Evolutionary conservation across 495 filamentous ascomycete genomes (phyloP).

Genomic region (Copromyces sp.): DNA sequence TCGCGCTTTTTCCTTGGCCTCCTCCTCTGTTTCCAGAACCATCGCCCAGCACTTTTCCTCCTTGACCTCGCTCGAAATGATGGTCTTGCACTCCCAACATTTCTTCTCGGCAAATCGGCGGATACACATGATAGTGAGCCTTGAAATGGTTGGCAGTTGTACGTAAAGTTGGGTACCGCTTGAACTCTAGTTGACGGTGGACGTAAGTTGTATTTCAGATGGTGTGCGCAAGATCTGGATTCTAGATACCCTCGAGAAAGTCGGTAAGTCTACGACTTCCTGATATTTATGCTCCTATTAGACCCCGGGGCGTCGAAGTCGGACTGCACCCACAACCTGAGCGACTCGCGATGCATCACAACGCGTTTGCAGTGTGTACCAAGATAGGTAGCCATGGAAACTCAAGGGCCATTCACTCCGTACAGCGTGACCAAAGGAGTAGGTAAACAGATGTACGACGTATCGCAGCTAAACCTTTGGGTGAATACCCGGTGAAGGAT

Average conservation of each 20-base stretch:
- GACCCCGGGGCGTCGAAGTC: background rate
- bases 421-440: background rate
- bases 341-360: background rate
- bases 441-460: background rate
- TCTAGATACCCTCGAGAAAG: background rate
- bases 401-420: background rate
- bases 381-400: background rate
- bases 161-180: background rate
- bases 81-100: background rate
- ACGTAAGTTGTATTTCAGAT: background rate
- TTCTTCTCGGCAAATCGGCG: background rate
- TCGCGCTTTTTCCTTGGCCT: background rate
- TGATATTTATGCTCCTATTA: background rate
- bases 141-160: background rate
- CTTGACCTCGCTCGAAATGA: background rate
- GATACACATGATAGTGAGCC: background rate
- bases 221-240: background rate
- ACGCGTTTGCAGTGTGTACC: background rate
- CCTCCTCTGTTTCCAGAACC: background rate
- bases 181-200: background rate
- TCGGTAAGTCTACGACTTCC: background rate
- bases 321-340: background rate
- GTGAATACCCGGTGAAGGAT: background rate
- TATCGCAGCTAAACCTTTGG: background rate
- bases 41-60: background rate